A percentile compares a stretch with the other conserved stretches of the same genome.
Evolutionary conservation across 441 rosid species (phyloP).

Genomic region (Arabidopsis lyrata): DNA sequence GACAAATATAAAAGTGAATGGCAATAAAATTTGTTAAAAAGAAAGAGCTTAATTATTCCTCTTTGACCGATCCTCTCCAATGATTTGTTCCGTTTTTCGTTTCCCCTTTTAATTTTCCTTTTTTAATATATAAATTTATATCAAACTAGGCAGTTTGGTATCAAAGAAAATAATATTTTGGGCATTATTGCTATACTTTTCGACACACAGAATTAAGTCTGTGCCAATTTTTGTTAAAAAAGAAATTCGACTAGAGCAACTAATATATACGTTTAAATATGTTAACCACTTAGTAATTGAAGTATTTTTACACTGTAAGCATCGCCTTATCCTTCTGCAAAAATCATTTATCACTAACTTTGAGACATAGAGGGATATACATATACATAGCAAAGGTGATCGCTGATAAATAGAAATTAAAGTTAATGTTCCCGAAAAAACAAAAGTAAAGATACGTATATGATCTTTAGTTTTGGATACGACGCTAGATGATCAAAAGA

Average conservation of each 20-base stretch:
- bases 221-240: not conserved
- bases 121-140: not conserved
- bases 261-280: not conserved
- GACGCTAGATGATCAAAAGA: slow-evolving; percentile 38
- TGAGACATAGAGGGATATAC: not conserved
- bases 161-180: not conserved
- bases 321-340: not conserved
- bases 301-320: not conserved
- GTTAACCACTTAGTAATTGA: not conserved
- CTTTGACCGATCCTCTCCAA: slow-evolving; percentile 45
- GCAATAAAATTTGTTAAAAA: slow-evolving; percentile 39
- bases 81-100: slow-evolving; percentile 29
- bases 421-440: slow-evolving; percentile 23
- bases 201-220: not conserved
- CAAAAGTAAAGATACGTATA: slow-evolving; percentile 38
- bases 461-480: slow-evolving; percentile 42
- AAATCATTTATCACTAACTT: not conserved
- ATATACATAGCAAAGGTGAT: not conserved
- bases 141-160: not conserved
- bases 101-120: slow-evolving; percentile 13
- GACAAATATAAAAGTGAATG: slow-evolving; percentile 45
- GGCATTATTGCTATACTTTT: not conserved
- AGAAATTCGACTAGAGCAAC: slow-evolving; percentile 6
- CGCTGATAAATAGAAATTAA: not conserved
- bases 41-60: slow-evolving; percentile 47